Base-by-base conservation (phyloP, 495 filamentous ascomycete genomes). In the Entonaema liquescens region DNA sequence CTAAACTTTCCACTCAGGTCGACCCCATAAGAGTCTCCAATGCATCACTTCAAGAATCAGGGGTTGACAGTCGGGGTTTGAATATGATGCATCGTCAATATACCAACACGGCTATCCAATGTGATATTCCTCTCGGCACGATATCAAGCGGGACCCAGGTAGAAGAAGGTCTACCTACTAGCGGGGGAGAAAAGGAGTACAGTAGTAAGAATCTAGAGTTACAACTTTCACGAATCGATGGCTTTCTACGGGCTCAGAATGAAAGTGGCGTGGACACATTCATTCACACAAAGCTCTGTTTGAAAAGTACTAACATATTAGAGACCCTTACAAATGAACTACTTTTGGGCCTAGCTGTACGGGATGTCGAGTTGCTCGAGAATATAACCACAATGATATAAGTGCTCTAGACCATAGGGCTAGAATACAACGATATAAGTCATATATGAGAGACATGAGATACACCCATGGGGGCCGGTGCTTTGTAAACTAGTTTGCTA, bases 211-310 rank as follows among this genome's bases (percentile, higher is more conserved):
- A 40, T 19, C 13, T 59, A 31, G 54, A 31, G 0, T 19, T 49
- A 15, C 49, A 44, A 8, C 13, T 66, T 35, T 36, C 42, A 7
- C 60, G 61, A 54, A 59, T 74, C 9, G 66, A 70, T 19, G 63
- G 65, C 28, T 40, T 54, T 1, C 21, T 76, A 23, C 2, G 36
- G 21, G 44, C 19, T 23, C 64, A 76, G 15, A 35, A 56, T 12
- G 64, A 62, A 50, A 59, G 28, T 15, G 67, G 66, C 31, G 58
- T 77, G n/a, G 65, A 66, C 21, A 67, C 64, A 8, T 74, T 74
- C 36, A 40, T 77, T 33, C 38, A 47, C 7, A n/a, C n/a, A 6
- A 71, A 63, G n/a, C 69, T 77, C 1, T 50, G 17, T 11, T 28
- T 56, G 11, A 68, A 69, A 28, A 42, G 57, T 6, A 9, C 25